Conservation (phyloP, 2,329 filamentous ascomycete species). For the Fusarium sp. region DNA sequence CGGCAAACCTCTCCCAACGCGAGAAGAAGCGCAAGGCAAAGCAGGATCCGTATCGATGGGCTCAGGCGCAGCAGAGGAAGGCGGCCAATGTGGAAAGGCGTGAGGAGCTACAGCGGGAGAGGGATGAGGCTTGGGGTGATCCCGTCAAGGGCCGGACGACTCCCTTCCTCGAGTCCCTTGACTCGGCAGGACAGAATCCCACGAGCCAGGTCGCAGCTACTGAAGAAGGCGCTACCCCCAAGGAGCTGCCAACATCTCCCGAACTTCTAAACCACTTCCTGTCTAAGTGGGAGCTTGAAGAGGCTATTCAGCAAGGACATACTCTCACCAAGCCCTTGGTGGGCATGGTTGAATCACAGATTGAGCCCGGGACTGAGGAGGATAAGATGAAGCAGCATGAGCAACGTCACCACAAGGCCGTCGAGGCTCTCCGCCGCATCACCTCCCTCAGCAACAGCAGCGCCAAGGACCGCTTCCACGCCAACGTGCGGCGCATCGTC, state of each 20-base stretch:
- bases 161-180: conserved; percentile 83
- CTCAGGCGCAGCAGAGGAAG: conserved; percentile 83
- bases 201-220: conserved; percentile 50
- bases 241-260: conserved; percentile 56
- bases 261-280: conserved; percentile 79
- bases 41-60: conserved; percentile 81
- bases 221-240: conserved; percentile 54
- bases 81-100: conserved; percentile 81
- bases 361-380: conserved; percentile 53
- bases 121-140: conserved; percentile 72
- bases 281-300: conserved; percentile 69
- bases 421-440: conserved; percentile 81
- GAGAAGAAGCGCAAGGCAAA: conserved; percentile 71
- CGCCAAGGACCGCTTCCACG: conserved; percentile 77
- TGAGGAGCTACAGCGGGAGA: conserved; percentile 69
- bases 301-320: conserved; percentile 72
- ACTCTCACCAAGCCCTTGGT: conserved; percentile 67
- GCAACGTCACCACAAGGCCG: conserved; percentile 69
- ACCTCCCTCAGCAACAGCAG: conserved; percentile 77
- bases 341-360: conserved; percentile 47
- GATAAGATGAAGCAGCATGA: conserved; percentile 56
- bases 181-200: conserved; percentile 63
- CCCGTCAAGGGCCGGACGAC: conserved; percentile 81
- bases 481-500: conserved; percentile 85
- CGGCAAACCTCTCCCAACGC: conserved; percentile 67